phyloP scores from a whole-genome alignment of 2,329 filamentous ascomycete genomes.

The Aspergillus sclerotialis region DNA sequence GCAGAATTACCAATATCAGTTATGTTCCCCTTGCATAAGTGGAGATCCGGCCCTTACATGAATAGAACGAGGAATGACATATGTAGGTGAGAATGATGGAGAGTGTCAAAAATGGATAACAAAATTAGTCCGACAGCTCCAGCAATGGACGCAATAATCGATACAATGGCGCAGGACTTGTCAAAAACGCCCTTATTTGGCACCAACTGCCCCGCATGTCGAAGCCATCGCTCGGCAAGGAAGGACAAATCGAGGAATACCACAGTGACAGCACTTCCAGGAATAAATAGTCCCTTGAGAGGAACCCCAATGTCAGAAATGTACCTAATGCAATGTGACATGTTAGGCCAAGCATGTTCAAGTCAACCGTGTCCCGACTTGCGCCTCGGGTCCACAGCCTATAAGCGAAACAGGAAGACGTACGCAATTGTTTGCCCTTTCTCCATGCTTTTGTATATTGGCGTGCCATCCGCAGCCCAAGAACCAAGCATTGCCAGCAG shows the following conservation, averaged over 20 bases:
- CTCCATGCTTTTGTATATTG: slow-evolving; percentile 47
- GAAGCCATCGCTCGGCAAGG: slow-evolving; percentile 72
- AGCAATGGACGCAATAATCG: slow-evolving; percentile 57
- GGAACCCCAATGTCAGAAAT: slow-evolving; percentile 53
- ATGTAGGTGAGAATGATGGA: slow-evolving; percentile 60
- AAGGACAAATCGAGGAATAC: slow-evolving; percentile 77
- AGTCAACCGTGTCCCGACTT: background rate
- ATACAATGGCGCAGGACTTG: slow-evolving; percentile 31
- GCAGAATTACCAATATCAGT: background rate
- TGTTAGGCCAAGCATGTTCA: background rate
- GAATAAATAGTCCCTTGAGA: slow-evolving; percentile 57
- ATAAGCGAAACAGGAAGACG: slow-evolving; percentile 12
- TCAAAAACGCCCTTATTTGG: slow-evolving; percentile 53
- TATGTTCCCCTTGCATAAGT: background rate
- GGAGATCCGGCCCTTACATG: slow-evolving; percentile 42
- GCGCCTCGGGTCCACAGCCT: too few relatives aligned
- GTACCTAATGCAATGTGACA: slow-evolving; percentile 20
- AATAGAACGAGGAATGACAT: slow-evolving; percentile 74
- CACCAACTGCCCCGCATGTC: slow-evolving; percentile 70
- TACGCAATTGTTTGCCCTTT: slow-evolving; percentile 49
- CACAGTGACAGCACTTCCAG: slow-evolving; percentile 57
- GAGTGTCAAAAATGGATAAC: slow-evolving; percentile 78
- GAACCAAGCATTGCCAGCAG: slow-evolving; percentile 53
- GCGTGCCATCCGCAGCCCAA: slow-evolving; percentile 49
- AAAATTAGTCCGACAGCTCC: slow-evolving; percentile 77